phyloP scores from a whole-genome alignment of 1,284 basidiomycete species.

The Rhodotorula sp. region DNA sequence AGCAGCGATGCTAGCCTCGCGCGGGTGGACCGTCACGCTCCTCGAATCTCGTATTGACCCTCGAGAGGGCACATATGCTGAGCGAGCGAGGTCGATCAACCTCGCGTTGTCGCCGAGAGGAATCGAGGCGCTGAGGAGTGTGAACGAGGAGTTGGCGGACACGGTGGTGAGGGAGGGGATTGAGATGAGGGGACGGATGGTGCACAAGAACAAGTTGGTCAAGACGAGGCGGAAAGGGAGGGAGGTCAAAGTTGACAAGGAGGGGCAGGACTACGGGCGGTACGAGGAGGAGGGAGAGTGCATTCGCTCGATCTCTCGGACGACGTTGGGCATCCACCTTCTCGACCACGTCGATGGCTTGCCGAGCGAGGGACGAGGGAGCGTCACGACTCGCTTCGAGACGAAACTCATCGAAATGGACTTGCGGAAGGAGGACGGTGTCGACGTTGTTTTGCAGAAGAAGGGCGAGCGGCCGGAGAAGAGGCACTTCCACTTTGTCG shows the following conservation, averaged over 20 bases:
- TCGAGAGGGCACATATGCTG: conserved; percentile 11
- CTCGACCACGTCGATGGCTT: conserved; percentile 51
- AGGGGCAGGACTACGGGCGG: conserved; percentile 34
- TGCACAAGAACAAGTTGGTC: conserved; percentile 58
- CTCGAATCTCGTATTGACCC: conserved; percentile 64
- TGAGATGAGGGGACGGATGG: conserved; percentile 94
- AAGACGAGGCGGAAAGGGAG: conserved; percentile 9
- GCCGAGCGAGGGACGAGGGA: conserved; percentile 52
- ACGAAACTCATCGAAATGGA: conserved; percentile 38
- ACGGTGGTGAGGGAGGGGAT: conserved; percentile 76
- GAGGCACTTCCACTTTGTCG: conserved; percentile 71
- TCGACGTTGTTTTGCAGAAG: conserved; percentile 18
- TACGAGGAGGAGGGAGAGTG: conserved; percentile 38
- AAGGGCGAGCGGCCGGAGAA: conserved; percentile 41
- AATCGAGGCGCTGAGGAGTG: conserved; percentile 75
- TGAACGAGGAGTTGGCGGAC: conserved; percentile 71
- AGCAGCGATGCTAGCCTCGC: conserved; percentile 78
- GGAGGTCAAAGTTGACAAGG: neutral
- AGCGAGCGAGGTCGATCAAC: conserved; percentile 76
- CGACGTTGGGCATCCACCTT: conserved; percentile 31
- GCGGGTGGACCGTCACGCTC: conserved; percentile 85
- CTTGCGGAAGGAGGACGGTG: conserved; percentile 15
- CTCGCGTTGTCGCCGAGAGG: conserved; percentile 92
- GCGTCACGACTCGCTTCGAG: conserved; percentile 27
- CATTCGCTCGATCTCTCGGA: conserved; percentile 36